A percentile compares a stretch with the other conserved stretches of the same genome.
These are phyloP conservation scores for Cladochytrium replicatum DNA, from an alignment of 192 early-diverging fungal species.

Conservation along the genomic window DNA sequence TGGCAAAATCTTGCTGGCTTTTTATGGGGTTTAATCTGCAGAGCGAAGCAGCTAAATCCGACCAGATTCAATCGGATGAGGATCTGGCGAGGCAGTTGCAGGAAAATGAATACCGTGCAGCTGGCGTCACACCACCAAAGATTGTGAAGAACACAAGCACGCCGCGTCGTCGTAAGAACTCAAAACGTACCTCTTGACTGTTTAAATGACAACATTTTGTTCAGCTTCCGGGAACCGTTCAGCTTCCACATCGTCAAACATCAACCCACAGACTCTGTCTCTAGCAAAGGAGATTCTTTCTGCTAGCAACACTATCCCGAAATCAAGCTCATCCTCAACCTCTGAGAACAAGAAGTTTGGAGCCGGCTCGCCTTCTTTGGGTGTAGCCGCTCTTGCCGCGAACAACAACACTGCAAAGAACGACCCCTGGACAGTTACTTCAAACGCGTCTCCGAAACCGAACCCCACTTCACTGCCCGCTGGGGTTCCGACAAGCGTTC, in stretches of 20 bases:
- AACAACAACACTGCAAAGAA: too few relatives aligned
- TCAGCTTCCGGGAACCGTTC: background rate
- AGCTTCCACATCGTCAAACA: background rate
- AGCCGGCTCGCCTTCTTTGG: too few relatives aligned
- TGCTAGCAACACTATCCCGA: background rate
- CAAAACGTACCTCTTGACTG: background rate
- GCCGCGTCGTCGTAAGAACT: conserved; percentile 1
- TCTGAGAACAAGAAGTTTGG: too few relatives aligned
- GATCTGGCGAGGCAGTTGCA: conserved; percentile 73
- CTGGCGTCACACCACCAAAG: conserved; percentile 9
- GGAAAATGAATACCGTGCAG: conserved; percentile 43
- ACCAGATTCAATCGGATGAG: conserved; percentile 71
- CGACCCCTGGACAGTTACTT: too few relatives aligned
- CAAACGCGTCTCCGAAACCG: too few relatives aligned
- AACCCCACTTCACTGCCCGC: too few relatives aligned
- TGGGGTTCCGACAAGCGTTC: too few relatives aligned
- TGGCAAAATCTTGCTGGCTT: conserved; percentile 34
- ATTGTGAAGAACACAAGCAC: conserved; percentile 8
- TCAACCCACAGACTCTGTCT: conserved; percentile 3
- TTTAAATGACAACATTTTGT: conserved; percentile 8
- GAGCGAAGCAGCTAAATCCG: conserved; percentile 6
- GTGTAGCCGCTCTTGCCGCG: too few relatives aligned
- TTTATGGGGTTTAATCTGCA: conserved; percentile 27
- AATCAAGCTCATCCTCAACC: background rate
- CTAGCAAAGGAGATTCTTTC: conserved; percentile 10